Evolutionary conservation across 306 rosid genomes (phyloP).

Genomic region (Vigna trinervia): DNA sequence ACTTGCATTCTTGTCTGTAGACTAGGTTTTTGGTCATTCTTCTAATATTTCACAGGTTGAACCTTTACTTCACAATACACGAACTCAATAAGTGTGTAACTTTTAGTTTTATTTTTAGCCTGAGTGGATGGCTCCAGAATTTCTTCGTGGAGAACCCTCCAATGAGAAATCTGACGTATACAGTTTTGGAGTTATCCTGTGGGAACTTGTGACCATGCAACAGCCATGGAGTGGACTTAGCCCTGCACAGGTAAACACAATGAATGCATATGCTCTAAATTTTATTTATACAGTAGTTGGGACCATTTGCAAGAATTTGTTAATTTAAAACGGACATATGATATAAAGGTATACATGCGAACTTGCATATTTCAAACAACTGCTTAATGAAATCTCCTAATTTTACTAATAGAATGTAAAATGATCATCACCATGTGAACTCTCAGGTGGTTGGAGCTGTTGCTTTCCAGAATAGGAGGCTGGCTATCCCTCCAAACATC

Average conservation of each 20-base stretch:
- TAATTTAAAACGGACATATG: conserved; percentile 29
- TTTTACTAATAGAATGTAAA: conserved; percentile 1
- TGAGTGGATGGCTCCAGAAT: conserved; percentile 99
- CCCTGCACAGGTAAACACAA: conserved; percentile 79
- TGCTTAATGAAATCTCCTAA: conserved; percentile 35
- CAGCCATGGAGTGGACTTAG: conserved; percentile 96
- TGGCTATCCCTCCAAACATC: conserved; percentile 69
- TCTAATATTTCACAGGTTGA: conserved; percentile 54
- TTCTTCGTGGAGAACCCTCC: conserved; percentile 96
- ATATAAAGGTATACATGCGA: conserved; percentile 5
- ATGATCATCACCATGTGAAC: conserved; percentile 35
- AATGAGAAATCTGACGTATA: conserved; percentile 96
- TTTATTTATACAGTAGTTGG: conserved; percentile 27
- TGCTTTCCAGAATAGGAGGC: conserved; percentile 95
- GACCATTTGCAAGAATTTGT: conserved; percentile 39
- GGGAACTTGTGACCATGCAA: conserved; percentile 94
- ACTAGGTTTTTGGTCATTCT: conserved; percentile 42
- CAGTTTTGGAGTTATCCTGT: conserved; percentile 92
- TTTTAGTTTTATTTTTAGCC: conserved; percentile 77
- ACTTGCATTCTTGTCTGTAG: conserved; percentile 9
- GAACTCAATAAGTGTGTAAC: conserved; percentile 54
- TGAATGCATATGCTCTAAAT: conserved; percentile 33
- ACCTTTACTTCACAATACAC: conserved; percentile 52
- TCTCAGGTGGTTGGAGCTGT: conserved; percentile 96
- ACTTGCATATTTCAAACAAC: conserved; percentile 31